Evolutionary conservation across 2,329 filamentous ascomycete genomes (phyloP), one percentile per base, ranked within the genome.

Genomic region (Calonectria hongkongensis): DNA sequence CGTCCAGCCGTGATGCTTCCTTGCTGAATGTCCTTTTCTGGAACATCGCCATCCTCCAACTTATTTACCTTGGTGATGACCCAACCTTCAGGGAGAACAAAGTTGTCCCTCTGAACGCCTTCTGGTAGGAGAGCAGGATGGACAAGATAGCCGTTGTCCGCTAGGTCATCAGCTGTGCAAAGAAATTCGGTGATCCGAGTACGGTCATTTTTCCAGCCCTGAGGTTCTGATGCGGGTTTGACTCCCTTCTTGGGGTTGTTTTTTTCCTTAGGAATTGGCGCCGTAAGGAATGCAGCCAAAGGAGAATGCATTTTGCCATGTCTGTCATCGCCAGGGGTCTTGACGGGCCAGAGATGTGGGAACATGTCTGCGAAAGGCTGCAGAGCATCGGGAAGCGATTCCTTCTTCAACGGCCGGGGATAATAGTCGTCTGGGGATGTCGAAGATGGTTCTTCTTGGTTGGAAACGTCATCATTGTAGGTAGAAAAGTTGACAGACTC

Each of bases 1-100:
- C 95, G 91, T 43, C 96, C 97, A 36, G 92, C 94, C 0, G 95
- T 97, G 71, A 98, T 86, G 83, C 95, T 96, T 68, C 95, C 96
- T 77, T 92, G 86, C 83, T 98, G 89, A 71, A 98, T 92, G 67
- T 95, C 91, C 6, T 85, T 83, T 64, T 95, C 93, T 2, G 93
- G 91, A 8, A 93, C 89, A 62, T 90, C 84, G 3, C 92, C 94
- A 39, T 95, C 93, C 58, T 92, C 90, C 9, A 95, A 85, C 50
- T 84, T 88, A 48, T 90, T 85, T 30, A 98, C 92, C 21, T 88
- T 85, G 2, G 94, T 97, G 82, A 98, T 92, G 18, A 96, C 92
- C 96, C 96, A 99, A 8, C 95, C 96, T 58, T 90, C 88, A 64
- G 92, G 90, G 74, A 87, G 85, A 60, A 88, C 85, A 60, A 88